A percentile compares a stretch with the other conserved stretches of the same genome.
These are phyloP conservation scores for Curvularia sp. DNA, from an alignment of 2,329 filamentous ascomycete genomes.

Conservation along the genomic window DNA sequence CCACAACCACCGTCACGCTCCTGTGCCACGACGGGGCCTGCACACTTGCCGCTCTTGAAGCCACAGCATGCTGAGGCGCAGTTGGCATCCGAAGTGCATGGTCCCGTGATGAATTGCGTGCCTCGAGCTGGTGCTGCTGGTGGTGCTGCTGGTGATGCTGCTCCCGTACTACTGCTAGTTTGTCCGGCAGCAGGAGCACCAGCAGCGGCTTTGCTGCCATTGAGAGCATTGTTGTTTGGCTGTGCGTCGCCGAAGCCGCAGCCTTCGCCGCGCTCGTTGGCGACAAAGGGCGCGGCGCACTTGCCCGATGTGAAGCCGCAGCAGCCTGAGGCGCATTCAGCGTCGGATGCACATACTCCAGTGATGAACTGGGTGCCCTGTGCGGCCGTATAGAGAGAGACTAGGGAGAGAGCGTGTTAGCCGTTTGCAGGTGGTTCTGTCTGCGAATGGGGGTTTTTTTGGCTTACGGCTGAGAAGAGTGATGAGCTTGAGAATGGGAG, in stretches of 20 bases:
- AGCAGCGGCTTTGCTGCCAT: conserved; percentile 20
- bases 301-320: conserved; percentile 45
- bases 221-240: conserved; percentile 44
- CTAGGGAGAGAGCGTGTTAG: conserved; percentile 18
- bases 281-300: conserved; percentile 44
- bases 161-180: neutral
- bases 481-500: conserved; percentile 37
- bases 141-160: neutral
- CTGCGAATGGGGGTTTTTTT: too few relatives aligned
- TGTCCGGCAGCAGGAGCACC: conserved; percentile 1
- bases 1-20: conserved; percentile 50
- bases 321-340: conserved; percentile 36
- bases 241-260: conserved; percentile 49
- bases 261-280: conserved; percentile 46
- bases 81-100: conserved; percentile 49
- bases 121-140: conserved; percentile 19
- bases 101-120: conserved; percentile 52
- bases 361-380: conserved; percentile 45
- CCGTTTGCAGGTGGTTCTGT: too few relatives aligned
- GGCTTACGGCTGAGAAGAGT: conserved; percentile 36
- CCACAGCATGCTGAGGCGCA: conserved; percentile 51
- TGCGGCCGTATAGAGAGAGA: conserved; percentile 36
- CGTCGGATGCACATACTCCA: conserved; percentile 36
- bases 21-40: conserved; percentile 44
- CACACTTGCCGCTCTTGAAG: conserved; percentile 43